phyloP scores from a whole-genome alignment of 2,329 filamentous ascomycete species.

The Cladosporium colombiae region DNA sequence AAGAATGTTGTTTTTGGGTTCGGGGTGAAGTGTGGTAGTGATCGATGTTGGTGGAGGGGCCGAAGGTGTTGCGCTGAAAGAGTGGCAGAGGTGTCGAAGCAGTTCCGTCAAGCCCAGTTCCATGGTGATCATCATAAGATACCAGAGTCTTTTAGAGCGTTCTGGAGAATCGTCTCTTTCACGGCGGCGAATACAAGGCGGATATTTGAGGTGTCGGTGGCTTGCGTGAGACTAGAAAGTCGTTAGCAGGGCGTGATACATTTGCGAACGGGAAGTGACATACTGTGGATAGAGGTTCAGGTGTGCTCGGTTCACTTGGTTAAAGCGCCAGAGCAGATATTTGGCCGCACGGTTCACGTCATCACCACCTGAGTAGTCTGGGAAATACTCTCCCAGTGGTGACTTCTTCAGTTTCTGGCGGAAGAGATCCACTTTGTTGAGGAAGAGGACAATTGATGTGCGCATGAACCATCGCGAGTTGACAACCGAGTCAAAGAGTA shows the following conservation, averaged over 20 bases:
- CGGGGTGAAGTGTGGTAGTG: not conserved
- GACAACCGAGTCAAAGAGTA: slow-evolving; percentile 96
- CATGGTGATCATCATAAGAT: slow-evolving; percentile 63
- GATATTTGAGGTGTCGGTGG: slow-evolving; percentile 97
- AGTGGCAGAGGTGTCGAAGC: not conserved
- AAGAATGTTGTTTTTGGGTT: not conserved
- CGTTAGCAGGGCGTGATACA: slow-evolving; percentile 19
- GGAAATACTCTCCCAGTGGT: slow-evolving; percentile 91
- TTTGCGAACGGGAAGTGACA: slow-evolving; percentile 43
- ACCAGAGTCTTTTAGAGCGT: slow-evolving; percentile 95
- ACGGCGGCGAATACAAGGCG: slow-evolving; percentile 96
- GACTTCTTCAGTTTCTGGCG: slow-evolving; percentile 89
- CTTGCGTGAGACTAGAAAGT: slow-evolving; percentile 80
- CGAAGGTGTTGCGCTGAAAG: not conserved
- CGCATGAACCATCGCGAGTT: slow-evolving; percentile 99
- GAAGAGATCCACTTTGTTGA: slow-evolving; percentile 99
- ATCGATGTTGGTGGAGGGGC: not conserved
- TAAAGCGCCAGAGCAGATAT: slow-evolving; percentile 97
- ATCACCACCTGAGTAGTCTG: slow-evolving; percentile 95
- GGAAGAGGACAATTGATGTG: slow-evolving; percentile 96
- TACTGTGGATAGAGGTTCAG: slow-evolving; percentile 97
- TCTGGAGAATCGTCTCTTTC: slow-evolving; percentile 98
- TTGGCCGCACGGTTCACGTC: slow-evolving; percentile 98
- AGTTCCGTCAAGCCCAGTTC: not conserved
- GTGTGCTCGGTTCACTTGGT: slow-evolving; percentile 95